phyloP scores from a whole-genome alignment of 2,329 filamentous ascomycete species.

The Ascochyta rabiei region DNA sequence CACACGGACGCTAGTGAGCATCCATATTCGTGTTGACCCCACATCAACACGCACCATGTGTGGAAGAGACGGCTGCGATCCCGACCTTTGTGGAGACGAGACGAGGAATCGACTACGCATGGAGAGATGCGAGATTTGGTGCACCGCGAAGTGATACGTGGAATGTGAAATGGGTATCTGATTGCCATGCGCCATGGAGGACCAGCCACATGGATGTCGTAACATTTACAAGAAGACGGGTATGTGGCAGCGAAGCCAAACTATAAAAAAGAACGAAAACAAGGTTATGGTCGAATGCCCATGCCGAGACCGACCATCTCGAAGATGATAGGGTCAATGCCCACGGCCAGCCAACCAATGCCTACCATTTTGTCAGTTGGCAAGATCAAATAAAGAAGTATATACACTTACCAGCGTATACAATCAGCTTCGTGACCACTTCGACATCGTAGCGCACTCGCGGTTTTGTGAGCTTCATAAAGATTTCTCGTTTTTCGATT shows the following conservation, averaged over 20 bases:
- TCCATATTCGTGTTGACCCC: constrained; percentile 5
- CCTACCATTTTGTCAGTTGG: constrained; percentile 55
- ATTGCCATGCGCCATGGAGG: not conserved
- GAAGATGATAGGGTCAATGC: constrained; percentile 75
- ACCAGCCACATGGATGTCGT: constrained; percentile 1
- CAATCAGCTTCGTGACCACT: constrained; percentile 93
- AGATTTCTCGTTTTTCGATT: constrained; percentile 68
- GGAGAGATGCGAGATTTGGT: not conserved
- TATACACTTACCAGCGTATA: constrained; percentile 78
- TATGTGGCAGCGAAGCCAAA: not conserved
- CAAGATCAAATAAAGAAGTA: not conserved
- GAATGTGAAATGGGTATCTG: constrained; percentile 3
- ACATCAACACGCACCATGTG: not conserved
- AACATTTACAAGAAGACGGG: not conserved
- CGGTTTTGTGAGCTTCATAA: constrained; percentile 81
- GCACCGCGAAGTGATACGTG: not conserved
- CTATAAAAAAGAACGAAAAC: not conserved
- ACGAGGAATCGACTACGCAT: not conserved
- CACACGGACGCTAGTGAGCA: constrained; percentile 8
- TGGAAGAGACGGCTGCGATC: not conserved
- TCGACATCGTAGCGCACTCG: constrained; percentile 97
- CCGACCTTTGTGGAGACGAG: not conserved
- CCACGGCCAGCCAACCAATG: constrained; percentile 81
- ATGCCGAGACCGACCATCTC: constrained; percentile 62
- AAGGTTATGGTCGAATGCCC: constrained; percentile 19